phyloP scores from a whole-genome alignment of 179 eudicot species.

The Heliamphora ciliata region DNA sequence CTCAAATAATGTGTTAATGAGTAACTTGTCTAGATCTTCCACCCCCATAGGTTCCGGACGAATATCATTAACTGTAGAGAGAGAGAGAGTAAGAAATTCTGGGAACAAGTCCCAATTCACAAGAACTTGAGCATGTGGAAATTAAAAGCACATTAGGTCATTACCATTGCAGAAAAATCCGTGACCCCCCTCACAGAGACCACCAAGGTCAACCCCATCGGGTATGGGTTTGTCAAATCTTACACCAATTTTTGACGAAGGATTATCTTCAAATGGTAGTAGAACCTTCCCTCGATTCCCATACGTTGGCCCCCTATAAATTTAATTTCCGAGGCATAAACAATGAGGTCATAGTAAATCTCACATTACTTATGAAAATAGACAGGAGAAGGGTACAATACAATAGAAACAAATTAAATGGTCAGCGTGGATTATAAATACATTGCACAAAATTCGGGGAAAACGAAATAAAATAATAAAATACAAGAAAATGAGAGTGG shows the following conservation, averaged over 20 bases:
- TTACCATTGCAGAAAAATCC: slow-evolving; percentile 94
- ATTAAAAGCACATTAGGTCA: slow-evolving; percentile 12
- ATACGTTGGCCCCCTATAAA: slow-evolving; percentile 62
- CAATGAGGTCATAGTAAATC: slow-evolving; percentile 9
- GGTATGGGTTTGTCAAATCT: slow-evolving; percentile 73
- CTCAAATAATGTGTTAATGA: slow-evolving; percentile 72
- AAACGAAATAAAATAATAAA: neutral
- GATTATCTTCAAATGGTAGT: slow-evolving; percentile 78
- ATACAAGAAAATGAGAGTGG: neutral
- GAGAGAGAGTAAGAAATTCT: slow-evolving; percentile 23
- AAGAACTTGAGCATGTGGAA: slow-evolving; percentile 15
- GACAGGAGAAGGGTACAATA: neutral
- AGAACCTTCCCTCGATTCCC: slow-evolving; percentile 85
- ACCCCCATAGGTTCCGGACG: slow-evolving; percentile 63
- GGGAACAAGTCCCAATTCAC: slow-evolving; percentile 15
- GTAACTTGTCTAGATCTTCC: slow-evolving; percentile 75
- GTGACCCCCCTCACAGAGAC: slow-evolving; percentile 60
- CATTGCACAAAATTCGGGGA: neutral
- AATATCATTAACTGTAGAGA: slow-evolving; percentile 54
- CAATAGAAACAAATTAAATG: neutral
- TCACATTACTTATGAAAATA: neutral
- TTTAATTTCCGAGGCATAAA: slow-evolving; percentile 13
- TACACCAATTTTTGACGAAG: slow-evolving; percentile 79
- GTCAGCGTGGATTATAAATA: neutral
- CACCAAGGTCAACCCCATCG: slow-evolving; percentile 86